These are phyloP conservation scores for Cyclocybe aegerita DNA, from an alignment of 768 basidiomycete species.

Conservation along the genomic window DNA sequence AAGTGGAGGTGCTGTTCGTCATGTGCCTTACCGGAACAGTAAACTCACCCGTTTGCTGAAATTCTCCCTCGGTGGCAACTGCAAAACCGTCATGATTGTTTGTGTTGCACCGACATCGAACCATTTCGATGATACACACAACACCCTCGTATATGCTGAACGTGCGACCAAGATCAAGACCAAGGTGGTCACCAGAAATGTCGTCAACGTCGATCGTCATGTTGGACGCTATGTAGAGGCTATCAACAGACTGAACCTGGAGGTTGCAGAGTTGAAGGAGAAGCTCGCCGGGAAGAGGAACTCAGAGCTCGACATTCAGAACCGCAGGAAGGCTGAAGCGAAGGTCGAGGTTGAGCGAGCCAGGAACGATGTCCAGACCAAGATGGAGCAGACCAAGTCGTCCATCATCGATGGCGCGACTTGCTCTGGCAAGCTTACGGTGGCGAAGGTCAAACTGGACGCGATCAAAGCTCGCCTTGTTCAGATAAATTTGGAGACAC, in stretches of 20 bases:
- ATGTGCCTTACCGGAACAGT: conserved; percentile 96
- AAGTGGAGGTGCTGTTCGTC: conserved; percentile 82
- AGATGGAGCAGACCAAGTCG: conserved; percentile 67
- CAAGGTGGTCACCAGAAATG: conserved; percentile 92
- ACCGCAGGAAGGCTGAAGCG: conserved; percentile 71
- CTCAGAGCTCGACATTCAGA: conserved; percentile 60
- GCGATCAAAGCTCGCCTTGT: conserved; percentile 62
- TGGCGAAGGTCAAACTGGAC: conserved; percentile 67
- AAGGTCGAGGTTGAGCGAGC: conserved; percentile 72
- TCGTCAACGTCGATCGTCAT: conserved; percentile 92
- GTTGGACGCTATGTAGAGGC: conserved; percentile 95
- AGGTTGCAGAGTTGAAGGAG: conserved; percentile 84
- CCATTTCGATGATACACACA: conserved; percentile 98
- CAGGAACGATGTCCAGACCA: conserved; percentile 67
- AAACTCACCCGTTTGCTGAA: conserved; percentile 97
- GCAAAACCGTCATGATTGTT: conserved; percentile 99
- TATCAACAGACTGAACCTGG: conserved; percentile 82
- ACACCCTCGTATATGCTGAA: conserved; percentile 96
- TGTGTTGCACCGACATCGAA: conserved; percentile 93
- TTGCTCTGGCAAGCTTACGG: conserved; percentile 68
- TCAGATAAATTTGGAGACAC: conserved; percentile 47
- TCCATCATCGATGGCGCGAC: conserved; percentile 75
- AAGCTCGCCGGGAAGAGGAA: conserved; percentile 74
- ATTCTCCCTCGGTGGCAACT: conserved; percentile 97
- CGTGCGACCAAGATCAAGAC: conserved; percentile 99